Conservation (phyloP, 345 rosid genomes). For the Geranium brycei region DNA sequence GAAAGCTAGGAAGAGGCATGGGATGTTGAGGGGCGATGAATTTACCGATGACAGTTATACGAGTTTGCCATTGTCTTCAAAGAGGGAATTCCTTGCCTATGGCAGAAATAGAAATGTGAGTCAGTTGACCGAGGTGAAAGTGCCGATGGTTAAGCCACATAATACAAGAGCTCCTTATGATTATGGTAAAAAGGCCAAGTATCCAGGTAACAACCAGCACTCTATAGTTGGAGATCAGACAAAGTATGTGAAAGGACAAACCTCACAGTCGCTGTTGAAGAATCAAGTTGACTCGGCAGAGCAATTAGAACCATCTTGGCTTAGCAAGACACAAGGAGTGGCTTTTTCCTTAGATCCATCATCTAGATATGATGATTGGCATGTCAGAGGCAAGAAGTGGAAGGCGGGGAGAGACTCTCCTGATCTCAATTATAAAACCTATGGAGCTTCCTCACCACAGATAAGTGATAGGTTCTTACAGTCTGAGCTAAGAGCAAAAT, state of each 20-base stretch:
- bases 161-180: slow-evolving; percentile 21
- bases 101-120: slow-evolving; percentile 26
- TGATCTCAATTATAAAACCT: slow-evolving; percentile 34
- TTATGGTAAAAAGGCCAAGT: slow-evolving; percentile 27
- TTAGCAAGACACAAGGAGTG: slow-evolving; percentile 33
- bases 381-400: slow-evolving; percentile 51
- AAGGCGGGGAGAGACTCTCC: slow-evolving; percentile 45
- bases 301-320: slow-evolving; percentile 33
- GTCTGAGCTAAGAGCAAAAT: slow-evolving; percentile 42
- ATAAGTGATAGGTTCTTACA: slow-evolving; percentile 42
- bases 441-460: slow-evolving; percentile 39
- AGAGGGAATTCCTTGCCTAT: slow-evolving; percentile 31
- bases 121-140: slow-evolving; percentile 24
- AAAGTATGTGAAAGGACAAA: slow-evolving; percentile 39
- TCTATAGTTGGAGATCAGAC: slow-evolving; percentile 38
- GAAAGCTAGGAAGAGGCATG: slow-evolving; percentile 47
- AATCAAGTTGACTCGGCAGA: slow-evolving; percentile 37
- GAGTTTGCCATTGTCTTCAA: slow-evolving; percentile 48
- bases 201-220: slow-evolving; percentile 30
- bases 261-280: slow-evolving; percentile 20
- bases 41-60: slow-evolving; percentile 27
- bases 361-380: slow-evolving; percentile 44
- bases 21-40: slow-evolving; percentile 30
- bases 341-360: slow-evolving; percentile 36
- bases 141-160: slow-evolving; percentile 19